Evolutionary conservation across 192 early-diverging fungal genomes (phyloP), one percentile per base, ranked within the genome.

Genomic region (Entomortierella chlamydospora): DNA sequence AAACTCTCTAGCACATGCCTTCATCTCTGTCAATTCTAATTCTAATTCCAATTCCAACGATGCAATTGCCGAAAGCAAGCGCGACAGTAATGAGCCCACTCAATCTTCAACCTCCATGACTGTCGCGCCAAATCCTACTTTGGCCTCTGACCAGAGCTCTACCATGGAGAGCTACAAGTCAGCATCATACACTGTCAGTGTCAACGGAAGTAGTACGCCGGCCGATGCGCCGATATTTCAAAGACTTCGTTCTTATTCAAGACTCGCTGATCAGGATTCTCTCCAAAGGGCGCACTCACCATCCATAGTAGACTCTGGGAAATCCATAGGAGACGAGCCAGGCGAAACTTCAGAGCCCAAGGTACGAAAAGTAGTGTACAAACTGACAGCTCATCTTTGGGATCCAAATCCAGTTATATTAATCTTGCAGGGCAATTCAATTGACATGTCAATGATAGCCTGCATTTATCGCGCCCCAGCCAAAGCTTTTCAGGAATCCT

Each of bases 401-500:
- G n/a, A n/a, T n/a, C n/a, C n/a, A n/a, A n/a, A n/a, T n/a, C n/a
- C n/a, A n/a, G n/a, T n/a, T n/a, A n/a, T n/a, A n/a, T n/a, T n/a
- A n/a, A n/a, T n/a, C n/a, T n/a, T n/a, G n/a, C n/a, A n/a, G n/a
- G n/a, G n/a, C n/a, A n/a, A n/a, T n/a, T n/a, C n/a, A n/a, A n/a
- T n/a, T n/a, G n/a, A n/a, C n/a, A 1, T 58, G 1, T 7, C 37
- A 13, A 26, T 18, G 33, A 22, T 62, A 62, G 60, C 51, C 51
- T 31, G 17, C 11, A 10, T 71, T 62, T 29, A 25, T 41, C 22
- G n/a, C 50, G 22, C 59, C 60, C 22, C 59, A 43, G 13, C 51
- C 26, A 22, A 64, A 39, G 30, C 23, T 39, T 28, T 72, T 56
- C 61, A 62, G 33, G 61, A 72, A 53, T 42, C 53, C 70, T 17